Evolutionary conservation across 2,329 filamentous ascomycete genomes (phyloP).

Genomic region (Colletotrichum orchidophilum): DNA sequence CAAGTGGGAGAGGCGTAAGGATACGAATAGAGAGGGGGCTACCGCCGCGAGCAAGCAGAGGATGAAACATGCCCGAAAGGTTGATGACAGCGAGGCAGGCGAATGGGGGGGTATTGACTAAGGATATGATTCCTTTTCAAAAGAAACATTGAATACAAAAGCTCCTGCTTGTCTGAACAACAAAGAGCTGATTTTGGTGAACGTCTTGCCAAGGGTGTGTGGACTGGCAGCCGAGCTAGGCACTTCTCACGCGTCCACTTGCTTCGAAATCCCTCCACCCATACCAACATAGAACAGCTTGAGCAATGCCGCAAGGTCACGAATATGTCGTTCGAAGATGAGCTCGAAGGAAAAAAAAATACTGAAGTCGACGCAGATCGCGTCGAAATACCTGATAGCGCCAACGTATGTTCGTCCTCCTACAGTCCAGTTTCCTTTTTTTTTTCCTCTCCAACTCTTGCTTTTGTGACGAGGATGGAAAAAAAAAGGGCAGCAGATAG

Average conservation of each 20-base stretch:
- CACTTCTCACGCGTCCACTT: background rate
- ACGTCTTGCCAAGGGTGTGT: background rate
- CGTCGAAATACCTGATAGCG: too few relatives aligned
- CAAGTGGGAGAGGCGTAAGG: constrained; percentile 75
- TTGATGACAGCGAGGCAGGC: constrained; percentile 42
- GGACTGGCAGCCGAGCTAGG: background rate
- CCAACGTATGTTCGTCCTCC: too few relatives aligned
- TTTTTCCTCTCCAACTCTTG: too few relatives aligned
- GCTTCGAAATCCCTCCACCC: background rate
- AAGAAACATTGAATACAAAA: background rate
- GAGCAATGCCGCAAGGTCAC: too few relatives aligned
- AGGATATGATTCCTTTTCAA: constrained; percentile 1
- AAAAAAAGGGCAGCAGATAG: too few relatives aligned
- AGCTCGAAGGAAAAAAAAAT: background rate
- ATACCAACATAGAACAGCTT: background rate
- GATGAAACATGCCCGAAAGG: constrained; percentile 45
- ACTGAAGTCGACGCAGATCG: too few relatives aligned
- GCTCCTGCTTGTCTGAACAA: too few relatives aligned
- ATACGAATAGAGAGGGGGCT: constrained; percentile 72
- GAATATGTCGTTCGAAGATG: background rate
- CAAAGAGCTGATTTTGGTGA: background rate
- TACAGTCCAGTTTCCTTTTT: too few relatives aligned
- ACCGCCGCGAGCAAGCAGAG: constrained; percentile 69
- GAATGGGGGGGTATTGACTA: constrained; percentile 62
- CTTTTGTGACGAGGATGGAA: too few relatives aligned